Base-by-base conservation (phyloP, 495 filamentous ascomycete genomes). In the Xylaria sp. region DNA sequence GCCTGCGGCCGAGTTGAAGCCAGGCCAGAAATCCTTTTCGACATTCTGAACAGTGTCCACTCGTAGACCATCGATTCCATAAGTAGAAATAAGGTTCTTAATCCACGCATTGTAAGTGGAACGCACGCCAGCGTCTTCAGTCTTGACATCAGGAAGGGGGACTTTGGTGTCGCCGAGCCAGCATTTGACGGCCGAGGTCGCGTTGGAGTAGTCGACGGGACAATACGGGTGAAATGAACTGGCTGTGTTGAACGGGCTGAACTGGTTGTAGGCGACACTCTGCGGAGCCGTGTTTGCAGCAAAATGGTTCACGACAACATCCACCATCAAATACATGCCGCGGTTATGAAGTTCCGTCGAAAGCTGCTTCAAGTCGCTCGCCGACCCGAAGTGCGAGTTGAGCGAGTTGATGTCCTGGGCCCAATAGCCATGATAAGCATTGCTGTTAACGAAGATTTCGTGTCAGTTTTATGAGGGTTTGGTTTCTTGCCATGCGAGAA, bases 241-340 rank as follows among this genome's bases (percentile, higher is more conserved):
- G 7, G 76, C 58, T 61, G 84, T 80, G 73, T 91, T 88, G 82
- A 94, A 95, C 9, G 91, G 89, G 40, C 83, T 85, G 76, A 91
- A 90, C 31, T 81, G 74, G 35, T 81, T 82, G 78, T 92, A 91
- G 79, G 92, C 86, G 44, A 93, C 86, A 41, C 77, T 81, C 37
- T 78, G 72, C 0, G 84, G 81, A 29, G 84, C 78, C 3, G 90
- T 90, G 33, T 82, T 78, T 72, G 89, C 89, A 17, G 87, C 92
- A 85, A 92, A 88, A 72, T 95, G 91, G 76, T 95, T 95, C 24
- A 89, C 86, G 5, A 93, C 91, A 0, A 93, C 83, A 73, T 94
- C 92, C 21, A 93, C 88, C 92, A 93, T 93, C 37, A 93, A 83
- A 68, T 89, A 90, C 91, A 95, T 95, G 26, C 85, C 87, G 29